Evolutionary conservation across 441 rosid species (phyloP), one percentile per base, ranked within the genome.

Genomic region (Geranium incanum): DNA sequence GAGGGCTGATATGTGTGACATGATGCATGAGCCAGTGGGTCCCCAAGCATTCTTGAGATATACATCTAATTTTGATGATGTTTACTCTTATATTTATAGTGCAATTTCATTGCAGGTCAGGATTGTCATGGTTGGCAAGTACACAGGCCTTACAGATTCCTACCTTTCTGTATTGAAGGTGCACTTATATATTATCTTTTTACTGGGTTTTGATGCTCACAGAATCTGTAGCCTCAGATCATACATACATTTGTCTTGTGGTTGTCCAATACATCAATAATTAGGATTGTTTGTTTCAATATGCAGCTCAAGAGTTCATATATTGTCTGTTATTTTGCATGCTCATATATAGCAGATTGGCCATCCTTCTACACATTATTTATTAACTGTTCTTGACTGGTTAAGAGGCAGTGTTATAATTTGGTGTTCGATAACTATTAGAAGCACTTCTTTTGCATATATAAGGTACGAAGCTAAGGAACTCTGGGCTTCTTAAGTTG

Each of bases 111-210:
- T 52, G 15, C 60, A 52, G 60, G 60, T 52, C 60, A 52, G 60
- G 15, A 52, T 52, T 52, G 60, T 19, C 18, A 52, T 52, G 60
- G 60, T 52, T 4, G 74, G 69, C 0, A 71, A 71, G 23, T 71
- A 63, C 68, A 71, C 74, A 0, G 69, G 60, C 0, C 69, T 62
- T 7, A 3, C 62, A 0, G 66, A 68, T 52, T 52, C 60, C 60
- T 52, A 52, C 60, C 60, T 52, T 18, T 52, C 60, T 52, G 60
- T 52, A 52, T 13, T 52, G 9, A 52, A 52, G 60, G 60, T 52
- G 18, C 62, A 18, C 59, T 43, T 23, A 5, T n/a, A 5, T n/a
- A 48, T 18, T 68, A 19, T 11, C 45, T 21, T 4, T 68, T 69
- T 38, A 38, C 41, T 38, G 28, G 59, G n/a, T 62, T 38, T 52